Evolutionary conservation across 768 basidiomycete genomes (phyloP).

Genomic region (Solioccasus polychromus): DNA sequence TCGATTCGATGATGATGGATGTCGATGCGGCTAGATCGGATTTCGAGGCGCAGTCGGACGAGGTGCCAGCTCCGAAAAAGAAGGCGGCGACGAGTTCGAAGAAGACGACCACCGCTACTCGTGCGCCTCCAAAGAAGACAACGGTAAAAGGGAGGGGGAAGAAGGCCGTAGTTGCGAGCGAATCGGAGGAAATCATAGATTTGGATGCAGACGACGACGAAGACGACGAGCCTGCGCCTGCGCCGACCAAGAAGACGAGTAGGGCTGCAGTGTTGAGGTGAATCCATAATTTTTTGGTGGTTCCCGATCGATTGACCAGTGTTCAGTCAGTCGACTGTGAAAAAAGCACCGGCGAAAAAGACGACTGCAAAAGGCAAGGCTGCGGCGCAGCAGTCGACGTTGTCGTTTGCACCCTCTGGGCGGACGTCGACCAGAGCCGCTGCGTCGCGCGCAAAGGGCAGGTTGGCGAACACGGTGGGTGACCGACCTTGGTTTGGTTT

Average conservation of each 20-base stretch:
- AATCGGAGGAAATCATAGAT: constrained; percentile 53
- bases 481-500: neutral
- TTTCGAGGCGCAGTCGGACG: constrained; percentile 41
- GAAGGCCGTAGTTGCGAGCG: constrained; percentile 49
- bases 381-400: constrained; percentile 40
- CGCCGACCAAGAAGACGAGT: constrained; percentile 53
- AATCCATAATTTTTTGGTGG: constrained; percentile 5
- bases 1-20: constrained; percentile 80
- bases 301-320: too few relatives aligned
- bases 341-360: constrained; percentile 56
- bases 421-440: constrained; percentile 61
- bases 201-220: constrained; percentile 54
- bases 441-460: constrained; percentile 64
- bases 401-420: constrained; percentile 62
- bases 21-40: constrained; percentile 57
- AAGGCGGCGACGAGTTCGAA: constrained; percentile 42
- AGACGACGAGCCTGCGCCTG: constrained; percentile 45
- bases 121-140: constrained; percentile 41
- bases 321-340: constrained; percentile 38
- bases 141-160: constrained; percentile 54
- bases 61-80: constrained; percentile 39
- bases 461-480: constrained; percentile 48
- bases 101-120: constrained; percentile 22
- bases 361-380: constrained; percentile 33
- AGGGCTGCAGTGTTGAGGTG: constrained; percentile 67